Base-by-base conservation (phyloP, 306 rosid species). In the Sophora flavescens region DNA sequence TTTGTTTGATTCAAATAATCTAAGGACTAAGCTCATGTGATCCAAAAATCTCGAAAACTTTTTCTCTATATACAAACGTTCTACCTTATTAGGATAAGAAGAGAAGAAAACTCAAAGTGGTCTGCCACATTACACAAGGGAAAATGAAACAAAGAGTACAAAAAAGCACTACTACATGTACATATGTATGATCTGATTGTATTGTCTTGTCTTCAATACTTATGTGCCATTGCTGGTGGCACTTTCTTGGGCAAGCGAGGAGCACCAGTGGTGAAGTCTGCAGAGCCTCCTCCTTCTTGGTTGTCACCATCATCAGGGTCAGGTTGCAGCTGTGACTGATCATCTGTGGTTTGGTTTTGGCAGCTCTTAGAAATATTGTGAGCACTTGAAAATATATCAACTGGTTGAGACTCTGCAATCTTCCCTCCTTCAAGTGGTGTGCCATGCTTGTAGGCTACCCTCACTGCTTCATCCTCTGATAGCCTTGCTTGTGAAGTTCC, bases 351-450 rank as follows among this genome's bases (percentile, higher is more conserved):
- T n/a, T n/a, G n/a, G n/a, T n/a, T n/a, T 36, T 63, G 59, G 41
- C 0, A 38, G 26, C 32, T 52, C 66, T 82, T 73, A 15, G 86
- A 17, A 33, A 83, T 56, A 22, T 70, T 83, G 6, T 50, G 86
- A 6, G 87, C 89, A 66, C 86, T 58, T 7, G 86, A 18, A 68
- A 83, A 87, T 35, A 87, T 8, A 64, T 92, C 85, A 72, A 92
- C 70, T 0, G 81, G 77, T 41, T 90, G 82, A 51, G 91, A 87
- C 1, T 90, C 90, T 8, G 89, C 87, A 16, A 90, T 87, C 68
- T 80, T 93, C 0, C 94, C 96, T 14, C 72, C 96, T 86, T 90
- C 94, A 41, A 87, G 87, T 35, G 97, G 96, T 0, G 86, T 84
- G 4, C 88, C 92, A 69, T 86, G 87, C 78, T 75, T 79, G 80